Evolutionary conservation across 495 filamentous ascomycete genomes (phyloP).

Genomic region (Annulohypoxylon moriforme): DNA sequence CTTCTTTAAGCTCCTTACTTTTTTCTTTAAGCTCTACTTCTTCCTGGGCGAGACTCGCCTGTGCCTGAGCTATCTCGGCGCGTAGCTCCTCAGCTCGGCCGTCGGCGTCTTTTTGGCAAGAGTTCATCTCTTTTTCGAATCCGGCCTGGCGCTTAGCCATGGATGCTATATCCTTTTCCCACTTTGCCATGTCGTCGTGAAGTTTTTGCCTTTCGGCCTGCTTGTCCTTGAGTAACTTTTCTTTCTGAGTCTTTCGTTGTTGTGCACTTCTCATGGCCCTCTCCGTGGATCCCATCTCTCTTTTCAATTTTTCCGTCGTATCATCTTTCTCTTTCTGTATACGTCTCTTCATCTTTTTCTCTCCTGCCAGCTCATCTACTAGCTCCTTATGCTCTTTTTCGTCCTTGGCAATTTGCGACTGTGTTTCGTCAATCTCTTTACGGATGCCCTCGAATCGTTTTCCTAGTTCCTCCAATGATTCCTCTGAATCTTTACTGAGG

Average conservation of each 20-base stretch:
- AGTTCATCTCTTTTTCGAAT: constrained; percentile 56
- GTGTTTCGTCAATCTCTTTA: constrained; percentile 72
- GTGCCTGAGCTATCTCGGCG: constrained; percentile 46
- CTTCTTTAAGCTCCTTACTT: constrained; percentile 61
- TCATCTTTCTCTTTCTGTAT: constrained; percentile 87
- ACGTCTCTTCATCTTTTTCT: constrained; percentile 78
- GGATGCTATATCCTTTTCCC: constrained; percentile 65
- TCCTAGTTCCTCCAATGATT: constrained; percentile 68
- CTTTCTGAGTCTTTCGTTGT: constrained; percentile 79
- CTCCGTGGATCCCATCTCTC: constrained; percentile 82
- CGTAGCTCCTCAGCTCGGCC: constrained; percentile 46
- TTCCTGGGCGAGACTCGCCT: constrained; percentile 45
- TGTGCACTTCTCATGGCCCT: constrained; percentile 86
- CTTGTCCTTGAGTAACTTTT: constrained; percentile 81
- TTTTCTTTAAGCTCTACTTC: constrained; percentile 62
- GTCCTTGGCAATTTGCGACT: constrained; percentile 67
- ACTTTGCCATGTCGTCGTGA: constrained; percentile 65
- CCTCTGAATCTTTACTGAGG: constrained; percentile 55
- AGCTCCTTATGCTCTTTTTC: constrained; percentile 73
- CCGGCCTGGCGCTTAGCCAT: constrained; percentile 55
- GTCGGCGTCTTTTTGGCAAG: constrained; percentile 48
- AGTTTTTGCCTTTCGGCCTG: constrained; percentile 70
- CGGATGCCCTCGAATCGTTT: constrained; percentile 77
- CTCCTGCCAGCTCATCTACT: constrained; percentile 77
- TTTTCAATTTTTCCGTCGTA: constrained; percentile 80